Evolutionary conservation across 2,329 filamentous ascomycete species (phyloP).

Genomic region (Purpureocillium takamizusanense): DNA sequence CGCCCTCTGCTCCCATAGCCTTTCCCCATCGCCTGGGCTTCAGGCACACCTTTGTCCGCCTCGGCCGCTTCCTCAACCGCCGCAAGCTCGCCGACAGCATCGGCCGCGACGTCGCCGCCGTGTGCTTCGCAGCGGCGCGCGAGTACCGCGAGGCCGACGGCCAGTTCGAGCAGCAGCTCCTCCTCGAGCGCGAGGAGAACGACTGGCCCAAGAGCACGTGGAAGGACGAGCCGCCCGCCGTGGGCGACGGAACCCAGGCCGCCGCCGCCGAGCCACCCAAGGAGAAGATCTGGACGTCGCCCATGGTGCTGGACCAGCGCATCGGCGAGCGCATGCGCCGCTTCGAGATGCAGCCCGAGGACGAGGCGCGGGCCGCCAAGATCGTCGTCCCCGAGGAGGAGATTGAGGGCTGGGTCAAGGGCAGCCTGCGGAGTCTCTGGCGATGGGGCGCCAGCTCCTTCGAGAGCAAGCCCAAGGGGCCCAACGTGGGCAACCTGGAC

Average conservation of each 20-base stretch:
- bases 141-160: conserved; percentile 37
- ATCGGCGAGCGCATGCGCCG: conserved; percentile 72
- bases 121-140: conserved; percentile 57
- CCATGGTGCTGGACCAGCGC: conserved; percentile 66
- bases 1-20: conserved; percentile 61
- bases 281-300: conserved; percentile 68
- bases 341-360: conserved; percentile 61
- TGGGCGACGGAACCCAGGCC: conserved; percentile 27
- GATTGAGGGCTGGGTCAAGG: conserved; percentile 61
- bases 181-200: conserved; percentile 62
- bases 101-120: conserved; percentile 78
- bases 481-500: conserved; percentile 31
- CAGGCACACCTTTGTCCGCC: conserved; percentile 74
- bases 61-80: conserved; percentile 81
- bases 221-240: conserved; percentile 37
- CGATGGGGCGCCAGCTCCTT: conserved; percentile 38
- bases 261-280: conserved; percentile 30
- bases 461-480: conserved; percentile 28
- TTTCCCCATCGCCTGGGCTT: conserved; percentile 92
- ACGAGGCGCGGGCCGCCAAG: conserved; percentile 56
- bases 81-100: conserved; percentile 79
- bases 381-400: conserved; percentile 59
- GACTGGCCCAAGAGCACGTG: conserved; percentile 80
- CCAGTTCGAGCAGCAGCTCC: conserved; percentile 34
- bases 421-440: conserved; percentile 42